Evolutionary conservation across 306 rosid genomes (phyloP).

Genomic region (Prunus davidiana): DNA sequence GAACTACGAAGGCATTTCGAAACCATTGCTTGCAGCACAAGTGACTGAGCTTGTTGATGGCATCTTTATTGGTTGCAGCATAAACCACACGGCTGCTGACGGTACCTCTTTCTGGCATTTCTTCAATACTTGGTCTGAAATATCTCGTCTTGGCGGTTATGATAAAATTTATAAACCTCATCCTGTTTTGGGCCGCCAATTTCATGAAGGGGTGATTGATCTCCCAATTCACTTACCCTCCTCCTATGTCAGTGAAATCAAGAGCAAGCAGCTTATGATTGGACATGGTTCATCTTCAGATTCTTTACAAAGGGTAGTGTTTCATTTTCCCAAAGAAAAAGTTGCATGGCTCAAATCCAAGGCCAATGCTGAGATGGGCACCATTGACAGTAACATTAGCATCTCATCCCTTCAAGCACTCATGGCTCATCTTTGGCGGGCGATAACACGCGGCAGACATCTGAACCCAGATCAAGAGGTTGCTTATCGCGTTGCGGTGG

Average conservation of each 20-base stretch:
- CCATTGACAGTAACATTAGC: background rate
- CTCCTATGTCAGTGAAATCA: background rate
- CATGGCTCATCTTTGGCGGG: constrained; percentile 1
- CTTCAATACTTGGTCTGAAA: constrained; percentile 12
- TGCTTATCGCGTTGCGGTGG: background rate
- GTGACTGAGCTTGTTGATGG: constrained; percentile 34
- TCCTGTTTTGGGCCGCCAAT: background rate
- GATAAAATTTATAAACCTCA: background rate
- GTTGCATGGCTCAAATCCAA: background rate
- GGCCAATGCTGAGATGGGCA: constrained; percentile 10
- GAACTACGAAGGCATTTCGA: constrained; percentile 6
- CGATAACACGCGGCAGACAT: background rate
- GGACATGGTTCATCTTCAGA: background rate
- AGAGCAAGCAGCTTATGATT: background rate
- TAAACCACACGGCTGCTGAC: constrained; percentile 14
- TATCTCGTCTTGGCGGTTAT: background rate
- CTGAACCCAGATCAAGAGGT: background rate
- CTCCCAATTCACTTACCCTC: background rate
- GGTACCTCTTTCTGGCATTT: constrained; percentile 31
- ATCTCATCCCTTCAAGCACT: constrained; percentile 11
- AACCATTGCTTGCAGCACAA: constrained; percentile 19
- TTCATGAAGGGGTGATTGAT: background rate
- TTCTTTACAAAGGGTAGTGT: background rate
- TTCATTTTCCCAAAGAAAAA: background rate
- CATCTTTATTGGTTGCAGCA: constrained; percentile 20